Conservation (phyloP, 768 basidiomycete species). For the Mycena filopes region DNA sequence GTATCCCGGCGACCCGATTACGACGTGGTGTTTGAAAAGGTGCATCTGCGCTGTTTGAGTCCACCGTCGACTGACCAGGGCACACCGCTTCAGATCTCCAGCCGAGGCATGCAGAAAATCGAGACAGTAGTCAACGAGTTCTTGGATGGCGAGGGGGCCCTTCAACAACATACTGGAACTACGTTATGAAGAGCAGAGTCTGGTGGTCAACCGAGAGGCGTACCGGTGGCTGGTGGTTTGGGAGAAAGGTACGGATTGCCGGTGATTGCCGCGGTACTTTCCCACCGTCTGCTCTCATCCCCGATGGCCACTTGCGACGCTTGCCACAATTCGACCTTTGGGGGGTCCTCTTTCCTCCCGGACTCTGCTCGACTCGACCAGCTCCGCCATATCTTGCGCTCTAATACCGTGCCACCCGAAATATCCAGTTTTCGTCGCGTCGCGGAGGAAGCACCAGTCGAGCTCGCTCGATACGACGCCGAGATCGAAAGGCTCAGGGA, state of each 20-base stretch:
- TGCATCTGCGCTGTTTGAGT: conserved; percentile 6
- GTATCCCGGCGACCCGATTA: conserved; percentile 7
- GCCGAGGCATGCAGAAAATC: conserved; percentile 17
- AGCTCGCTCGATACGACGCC: not conserved
- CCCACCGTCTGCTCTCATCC: too few species aligned
- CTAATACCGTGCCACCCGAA: not conserved
- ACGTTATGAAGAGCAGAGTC: not conserved
- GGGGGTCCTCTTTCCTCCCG: not conserved
- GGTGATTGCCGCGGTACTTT: too few species aligned
- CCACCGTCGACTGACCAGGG: conserved; percentile 21
- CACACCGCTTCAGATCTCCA: conserved; percentile 20
- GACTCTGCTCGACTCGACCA: not conserved
- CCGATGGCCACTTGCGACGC: too few species aligned
- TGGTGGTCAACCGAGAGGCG: too few species aligned
- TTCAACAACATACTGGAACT: not conserved
- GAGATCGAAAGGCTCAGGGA: not conserved
- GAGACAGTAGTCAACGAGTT: conserved; percentile 25
- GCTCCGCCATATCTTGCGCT: not conserved
- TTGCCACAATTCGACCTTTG: not conserved
- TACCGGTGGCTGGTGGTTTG: too few species aligned
- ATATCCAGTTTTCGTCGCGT: not conserved
- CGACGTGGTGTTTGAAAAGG: conserved; percentile 13
- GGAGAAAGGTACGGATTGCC: too few species aligned
- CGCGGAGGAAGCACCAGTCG: not conserved
- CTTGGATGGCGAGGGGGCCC: conserved; percentile 13